A percentile compares a stretch with the other conserved stretches of the same genome.
Evolutionary conservation across 2,329 filamentous ascomycete genomes (phyloP).

Genomic region (Neocucurbitaria cava): DNA sequence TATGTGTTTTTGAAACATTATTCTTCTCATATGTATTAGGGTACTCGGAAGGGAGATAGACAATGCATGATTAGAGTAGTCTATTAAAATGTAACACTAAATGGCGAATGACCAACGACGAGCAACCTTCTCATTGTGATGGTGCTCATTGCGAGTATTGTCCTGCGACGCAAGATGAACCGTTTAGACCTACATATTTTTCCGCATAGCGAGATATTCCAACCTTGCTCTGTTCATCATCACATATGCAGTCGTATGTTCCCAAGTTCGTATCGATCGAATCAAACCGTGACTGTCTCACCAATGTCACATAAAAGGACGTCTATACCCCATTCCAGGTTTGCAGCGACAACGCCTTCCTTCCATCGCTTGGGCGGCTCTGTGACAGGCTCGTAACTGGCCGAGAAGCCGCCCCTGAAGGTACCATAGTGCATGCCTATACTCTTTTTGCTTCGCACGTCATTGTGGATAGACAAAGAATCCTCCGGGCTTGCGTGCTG

Average conservation of each 20-base stretch:
- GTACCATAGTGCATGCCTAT: constrained; percentile 63
- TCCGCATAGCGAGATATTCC: too few relatives aligned
- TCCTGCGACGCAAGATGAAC: too few relatives aligned
- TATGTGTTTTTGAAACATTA: not conserved
- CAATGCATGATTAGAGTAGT: not conserved
- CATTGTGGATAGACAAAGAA: constrained; percentile 56
- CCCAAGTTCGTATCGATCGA: too few relatives aligned
- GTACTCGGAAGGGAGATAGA: constrained; percentile 1
- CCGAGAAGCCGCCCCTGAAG: constrained; percentile 54
- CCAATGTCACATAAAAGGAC: constrained; percentile 55
- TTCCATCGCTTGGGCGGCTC: constrained; percentile 57
- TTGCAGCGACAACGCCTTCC: constrained; percentile 53
- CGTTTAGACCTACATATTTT: too few relatives aligned
- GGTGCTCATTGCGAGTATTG: too few relatives aligned
- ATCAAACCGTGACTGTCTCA: constrained; percentile 52
- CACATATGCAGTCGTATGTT: too few relatives aligned
- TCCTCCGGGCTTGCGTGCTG: constrained; percentile 59
- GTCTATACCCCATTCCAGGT: constrained; percentile 47
- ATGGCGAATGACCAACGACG: not conserved
- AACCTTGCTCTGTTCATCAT: too few relatives aligned
- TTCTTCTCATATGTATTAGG: constrained; percentile 8
- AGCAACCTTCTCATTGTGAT: not conserved
- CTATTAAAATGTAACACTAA: not conserved
- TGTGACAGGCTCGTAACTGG: constrained; percentile 57
- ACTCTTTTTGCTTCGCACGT: constrained; percentile 55